These are phyloP conservation scores for Aphanomyces astaci DNA, from an alignment of 352 stramenopile genomes.

Conservation along the genomic window DNA sequence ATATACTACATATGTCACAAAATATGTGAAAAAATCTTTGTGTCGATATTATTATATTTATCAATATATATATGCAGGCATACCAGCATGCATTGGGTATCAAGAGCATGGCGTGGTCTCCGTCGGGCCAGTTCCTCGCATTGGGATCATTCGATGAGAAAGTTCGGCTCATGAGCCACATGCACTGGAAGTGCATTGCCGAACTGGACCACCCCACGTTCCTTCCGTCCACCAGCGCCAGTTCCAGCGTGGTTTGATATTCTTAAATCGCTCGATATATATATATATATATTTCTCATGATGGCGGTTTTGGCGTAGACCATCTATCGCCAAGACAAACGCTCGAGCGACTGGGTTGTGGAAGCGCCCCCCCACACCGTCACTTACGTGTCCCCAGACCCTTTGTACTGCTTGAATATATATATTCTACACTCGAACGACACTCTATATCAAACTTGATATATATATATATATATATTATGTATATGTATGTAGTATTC, in stretches of 20 bases:
- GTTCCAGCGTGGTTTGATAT: neutral
- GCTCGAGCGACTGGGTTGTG: neutral
- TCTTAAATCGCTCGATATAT: neutral
- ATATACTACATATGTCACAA: too few species aligned
- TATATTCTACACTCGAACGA: too few species aligned
- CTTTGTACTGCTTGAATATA: conserved; percentile 36
- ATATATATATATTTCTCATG: neutral
- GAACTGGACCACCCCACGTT: conserved; percentile 50
- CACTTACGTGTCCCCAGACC: conserved; percentile 47
- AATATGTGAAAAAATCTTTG: too few species aligned
- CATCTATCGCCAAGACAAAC: conserved; percentile 6
- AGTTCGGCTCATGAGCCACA: conserved; percentile 60
- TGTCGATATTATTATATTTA: neutral
- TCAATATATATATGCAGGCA: conserved; percentile 30
- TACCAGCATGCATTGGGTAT: conserved; percentile 74
- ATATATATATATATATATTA: too few species aligned
- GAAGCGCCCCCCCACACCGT: conserved; percentile 53
- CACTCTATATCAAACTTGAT: too few species aligned
- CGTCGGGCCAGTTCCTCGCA: conserved; percentile 66
- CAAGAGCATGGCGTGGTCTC: conserved; percentile 66
- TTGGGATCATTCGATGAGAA: conserved; percentile 73
- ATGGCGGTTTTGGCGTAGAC: too few species aligned
- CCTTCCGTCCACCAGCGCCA: neutral
- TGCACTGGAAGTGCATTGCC: conserved; percentile 67
- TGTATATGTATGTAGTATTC: too few species aligned